Conservation (phyloP, 75 land plant species). For the Gnetum montanum region DNA sequence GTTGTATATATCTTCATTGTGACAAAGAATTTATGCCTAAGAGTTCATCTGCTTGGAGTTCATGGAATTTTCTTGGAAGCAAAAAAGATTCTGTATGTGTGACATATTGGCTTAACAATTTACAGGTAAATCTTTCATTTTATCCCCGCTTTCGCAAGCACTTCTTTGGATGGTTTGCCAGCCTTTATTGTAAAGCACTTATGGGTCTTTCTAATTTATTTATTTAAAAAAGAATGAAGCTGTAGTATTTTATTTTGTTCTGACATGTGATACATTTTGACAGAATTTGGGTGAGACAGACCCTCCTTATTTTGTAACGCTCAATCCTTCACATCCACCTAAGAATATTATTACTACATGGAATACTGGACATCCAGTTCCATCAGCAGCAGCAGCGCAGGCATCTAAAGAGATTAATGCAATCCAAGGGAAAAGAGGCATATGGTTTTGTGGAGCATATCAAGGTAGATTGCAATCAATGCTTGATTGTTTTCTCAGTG, state of each 20-base stretch:
- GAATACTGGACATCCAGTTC: slow-evolving; percentile 83
- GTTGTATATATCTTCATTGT: slow-evolving; percentile 83
- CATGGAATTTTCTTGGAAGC: slow-evolving; percentile 91
- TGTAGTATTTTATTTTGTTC: too few relatives aligned
- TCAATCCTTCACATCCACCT: slow-evolving; percentile 65
- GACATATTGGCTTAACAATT: slow-evolving; percentile 94
- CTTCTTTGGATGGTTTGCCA: too few relatives aligned
- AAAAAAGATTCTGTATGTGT: slow-evolving; percentile 45
- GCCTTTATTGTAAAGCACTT: too few relatives aligned
- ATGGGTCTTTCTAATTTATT: too few relatives aligned
- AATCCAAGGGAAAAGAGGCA: slow-evolving; percentile 82
- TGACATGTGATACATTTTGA: slow-evolving; percentile 14
- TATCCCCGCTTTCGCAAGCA: too few relatives aligned
- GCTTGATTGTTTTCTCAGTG: too few relatives aligned
- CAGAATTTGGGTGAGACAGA: slow-evolving; percentile 74
- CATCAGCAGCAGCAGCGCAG: slow-evolving; percentile 77
- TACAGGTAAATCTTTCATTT: slow-evolving; percentile 53
- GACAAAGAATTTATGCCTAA: slow-evolving; percentile 75
- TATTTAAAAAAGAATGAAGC: too few relatives aligned
- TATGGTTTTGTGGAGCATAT: slow-evolving; percentile 98
- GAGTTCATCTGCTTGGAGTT: slow-evolving; percentile 84
- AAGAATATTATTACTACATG: slow-evolving; percentile 44
- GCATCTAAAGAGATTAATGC: slow-evolving; percentile 54
- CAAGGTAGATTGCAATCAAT: slow-evolving; percentile 54
- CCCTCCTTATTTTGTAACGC: slow-evolving; percentile 77